Percentiles rank a stretch among this genome's conserved stretches.
phyloP scores from a whole-genome alignment of 768 basidiomycete species.

The Dendrothele bispora region DNA sequence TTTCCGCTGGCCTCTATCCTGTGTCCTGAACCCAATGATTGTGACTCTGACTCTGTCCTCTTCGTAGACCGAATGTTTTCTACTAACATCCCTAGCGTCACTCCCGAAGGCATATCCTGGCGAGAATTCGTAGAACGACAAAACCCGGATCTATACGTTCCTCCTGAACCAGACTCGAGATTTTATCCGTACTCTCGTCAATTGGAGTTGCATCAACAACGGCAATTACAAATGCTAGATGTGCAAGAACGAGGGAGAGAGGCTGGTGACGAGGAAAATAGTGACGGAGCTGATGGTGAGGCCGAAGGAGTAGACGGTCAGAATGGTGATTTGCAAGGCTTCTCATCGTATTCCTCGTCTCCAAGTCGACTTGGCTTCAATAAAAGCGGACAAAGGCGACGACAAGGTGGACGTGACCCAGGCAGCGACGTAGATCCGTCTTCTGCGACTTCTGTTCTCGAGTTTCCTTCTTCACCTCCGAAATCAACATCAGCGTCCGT shows the following conservation, averaged over 20 bases:
- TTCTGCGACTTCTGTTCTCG: constrained; percentile 19
- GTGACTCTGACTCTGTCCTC: neutral
- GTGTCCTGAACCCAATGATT: no score
- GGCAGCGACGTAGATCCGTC: no score
- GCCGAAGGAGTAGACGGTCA: no score
- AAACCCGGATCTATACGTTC: constrained; percentile 68
- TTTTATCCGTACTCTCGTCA: constrained; percentile 54
- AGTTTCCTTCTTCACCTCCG: constrained; percentile 17
- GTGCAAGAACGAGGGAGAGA: neutral
- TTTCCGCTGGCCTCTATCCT: neutral
- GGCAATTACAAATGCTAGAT: neutral
- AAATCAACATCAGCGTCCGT: constrained; percentile 14
- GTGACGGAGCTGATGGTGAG: no score
- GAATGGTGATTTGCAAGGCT: no score
- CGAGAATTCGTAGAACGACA: constrained; percentile 70
- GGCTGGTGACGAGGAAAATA: no score
- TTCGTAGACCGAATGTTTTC: constrained; percentile 79
- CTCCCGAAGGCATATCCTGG: constrained; percentile 68
- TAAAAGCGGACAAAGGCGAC: no score
- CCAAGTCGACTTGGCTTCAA: no score
- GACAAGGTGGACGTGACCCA: no score
- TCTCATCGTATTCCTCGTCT: constrained; percentile 6
- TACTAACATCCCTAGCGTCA: constrained; percentile 85
- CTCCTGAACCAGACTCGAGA: constrained; percentile 46
- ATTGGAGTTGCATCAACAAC: neutral